A percentile compares a stretch with the other conserved stretches of the same genome.
Conservation (phyloP, 371 early-diverging fungal genomes). For the Lichtheimia corymbifera region DNA sequence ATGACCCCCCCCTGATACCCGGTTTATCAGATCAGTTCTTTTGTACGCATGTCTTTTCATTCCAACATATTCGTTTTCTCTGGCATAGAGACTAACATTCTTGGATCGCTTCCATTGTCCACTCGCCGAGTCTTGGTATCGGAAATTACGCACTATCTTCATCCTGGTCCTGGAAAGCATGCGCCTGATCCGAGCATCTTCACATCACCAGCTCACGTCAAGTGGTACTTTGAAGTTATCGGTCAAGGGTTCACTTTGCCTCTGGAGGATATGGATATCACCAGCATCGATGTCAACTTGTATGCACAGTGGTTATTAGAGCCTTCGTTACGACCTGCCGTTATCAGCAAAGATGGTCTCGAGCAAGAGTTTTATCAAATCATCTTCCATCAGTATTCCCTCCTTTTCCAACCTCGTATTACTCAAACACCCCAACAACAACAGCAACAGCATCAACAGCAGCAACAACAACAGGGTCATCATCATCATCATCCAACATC, state of each 20-base stretch:
- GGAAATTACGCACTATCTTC: conserved; percentile 62
- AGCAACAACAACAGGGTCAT: not conserved
- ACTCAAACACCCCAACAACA: conserved; percentile 3
- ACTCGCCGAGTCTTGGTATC: conserved; percentile 63
- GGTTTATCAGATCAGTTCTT: conserved; percentile 4
- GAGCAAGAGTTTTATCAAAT: conserved; percentile 57
- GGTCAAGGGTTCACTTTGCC: conserved; percentile 83
- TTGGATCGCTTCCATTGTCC: conserved; percentile 64
- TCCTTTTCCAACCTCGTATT: conserved; percentile 68
- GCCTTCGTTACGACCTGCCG: conserved; percentile 57
- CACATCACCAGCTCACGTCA: conserved; percentile 71
- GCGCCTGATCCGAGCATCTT: conserved; percentile 57
- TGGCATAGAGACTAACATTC: conserved; percentile 65
- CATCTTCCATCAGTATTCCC: conserved; percentile 75
- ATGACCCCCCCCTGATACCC: not conserved
- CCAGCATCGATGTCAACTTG: conserved; percentile 63
- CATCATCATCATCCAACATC: not conserved
- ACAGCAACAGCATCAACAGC: conserved; percentile 12
- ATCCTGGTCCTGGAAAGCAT: conserved; percentile 40
- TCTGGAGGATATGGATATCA: conserved; percentile 71
- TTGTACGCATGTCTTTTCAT: not conserved
- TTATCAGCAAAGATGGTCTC: conserved; percentile 48
- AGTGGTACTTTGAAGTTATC: conserved; percentile 83
- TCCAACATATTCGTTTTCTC: conserved; percentile 1
- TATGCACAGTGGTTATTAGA: conserved; percentile 83